Conservation (phyloP, 768 basidiomycete genomes). For the Naganishia vaughanmartiniae region DNA sequence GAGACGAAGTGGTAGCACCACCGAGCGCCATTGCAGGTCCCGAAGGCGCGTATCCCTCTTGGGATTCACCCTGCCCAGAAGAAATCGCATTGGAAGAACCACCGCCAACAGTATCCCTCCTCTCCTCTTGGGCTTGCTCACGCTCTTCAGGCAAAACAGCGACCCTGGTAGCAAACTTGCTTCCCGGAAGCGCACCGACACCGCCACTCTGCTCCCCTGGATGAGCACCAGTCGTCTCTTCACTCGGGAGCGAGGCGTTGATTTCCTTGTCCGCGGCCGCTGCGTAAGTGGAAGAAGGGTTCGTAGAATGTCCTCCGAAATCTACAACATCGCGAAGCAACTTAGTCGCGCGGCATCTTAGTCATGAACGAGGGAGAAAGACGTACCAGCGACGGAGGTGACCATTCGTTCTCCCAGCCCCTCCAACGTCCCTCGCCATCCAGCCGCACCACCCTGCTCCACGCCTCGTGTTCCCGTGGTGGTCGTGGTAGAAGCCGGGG, state of each 20-base stretch:
- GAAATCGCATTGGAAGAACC: neutral
- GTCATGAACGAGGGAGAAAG: neutral
- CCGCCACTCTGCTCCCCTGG: constrained; percentile 40
- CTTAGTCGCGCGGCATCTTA: neutral
- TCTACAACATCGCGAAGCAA: neutral
- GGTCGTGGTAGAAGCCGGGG: neutral
- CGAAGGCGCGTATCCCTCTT: neutral
- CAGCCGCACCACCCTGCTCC: neutral
- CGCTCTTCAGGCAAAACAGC: constrained; percentile 44
- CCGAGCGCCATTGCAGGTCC: neutral
- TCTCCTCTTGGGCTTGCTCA: constrained; percentile 27
- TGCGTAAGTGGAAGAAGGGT: constrained; percentile 1
- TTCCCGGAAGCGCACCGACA: constrained; percentile 42
- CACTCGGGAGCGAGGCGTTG: constrained; percentile 36
- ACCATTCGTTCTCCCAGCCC: constrained; percentile 11
- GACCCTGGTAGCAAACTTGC: constrained; percentile 38
- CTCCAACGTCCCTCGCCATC: constrained; percentile 17
- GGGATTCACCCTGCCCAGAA: neutral
- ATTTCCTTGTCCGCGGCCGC: neutral
- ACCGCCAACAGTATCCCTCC: too few species aligned
- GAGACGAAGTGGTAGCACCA: neutral
- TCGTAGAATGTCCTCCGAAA: constrained; percentile 17
- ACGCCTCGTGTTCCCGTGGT: neutral
- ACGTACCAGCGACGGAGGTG: constrained; percentile 2
- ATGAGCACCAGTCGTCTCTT: constrained; percentile 39